Conservation (phyloP, 148 eudicot genomes). For the Limonium bicolor region DNA sequence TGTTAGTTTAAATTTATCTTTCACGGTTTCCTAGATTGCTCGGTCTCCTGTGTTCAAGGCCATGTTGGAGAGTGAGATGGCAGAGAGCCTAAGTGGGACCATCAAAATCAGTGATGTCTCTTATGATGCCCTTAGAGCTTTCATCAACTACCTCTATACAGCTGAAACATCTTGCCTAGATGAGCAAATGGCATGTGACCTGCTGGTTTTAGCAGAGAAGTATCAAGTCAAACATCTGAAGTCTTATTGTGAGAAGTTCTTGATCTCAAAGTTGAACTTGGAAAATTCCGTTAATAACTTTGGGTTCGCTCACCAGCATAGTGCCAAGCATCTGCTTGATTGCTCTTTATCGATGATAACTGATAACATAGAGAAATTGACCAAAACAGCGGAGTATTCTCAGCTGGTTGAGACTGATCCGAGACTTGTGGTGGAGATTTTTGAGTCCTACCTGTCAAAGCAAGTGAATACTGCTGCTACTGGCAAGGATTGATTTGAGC, state of each 20-base stretch:
- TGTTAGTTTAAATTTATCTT: not conserved
- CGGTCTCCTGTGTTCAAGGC: slow-evolving; percentile 87
- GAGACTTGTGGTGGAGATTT: slow-evolving; percentile 58
- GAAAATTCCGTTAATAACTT: slow-evolving; percentile 46
- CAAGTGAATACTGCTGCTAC: slow-evolving; percentile 69
- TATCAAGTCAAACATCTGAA: slow-evolving; percentile 76
- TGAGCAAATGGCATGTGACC: slow-evolving; percentile 67
- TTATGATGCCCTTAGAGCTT: slow-evolving; percentile 54
- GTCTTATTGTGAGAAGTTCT: slow-evolving; percentile 62
- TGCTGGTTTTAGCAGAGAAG: slow-evolving; percentile 64
- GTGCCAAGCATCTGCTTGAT: slow-evolving; percentile 49
- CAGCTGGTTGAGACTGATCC: slow-evolving; percentile 81
- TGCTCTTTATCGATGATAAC: slow-evolving; percentile 48
- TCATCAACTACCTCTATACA: slow-evolving; percentile 67
- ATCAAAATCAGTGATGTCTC: slow-evolving; percentile 69
- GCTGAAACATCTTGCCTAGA: slow-evolving; percentile 78
- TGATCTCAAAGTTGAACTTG: slow-evolving; percentile 63
- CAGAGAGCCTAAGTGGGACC: slow-evolving; percentile 75
- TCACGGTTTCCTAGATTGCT: slow-evolving; percentile 27
- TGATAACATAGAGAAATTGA: slow-evolving; percentile 63
- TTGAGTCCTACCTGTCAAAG: slow-evolving; percentile 62
- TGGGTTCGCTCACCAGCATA: slow-evolving; percentile 70
- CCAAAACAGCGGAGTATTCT: slow-evolving; percentile 49
- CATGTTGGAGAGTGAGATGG: slow-evolving; percentile 84
- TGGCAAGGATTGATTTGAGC: slow-evolving; percentile 10